Conservation (phyloP, 2,329 filamentous ascomycete species). For the Myriosclerotinia curreyana region DNA sequence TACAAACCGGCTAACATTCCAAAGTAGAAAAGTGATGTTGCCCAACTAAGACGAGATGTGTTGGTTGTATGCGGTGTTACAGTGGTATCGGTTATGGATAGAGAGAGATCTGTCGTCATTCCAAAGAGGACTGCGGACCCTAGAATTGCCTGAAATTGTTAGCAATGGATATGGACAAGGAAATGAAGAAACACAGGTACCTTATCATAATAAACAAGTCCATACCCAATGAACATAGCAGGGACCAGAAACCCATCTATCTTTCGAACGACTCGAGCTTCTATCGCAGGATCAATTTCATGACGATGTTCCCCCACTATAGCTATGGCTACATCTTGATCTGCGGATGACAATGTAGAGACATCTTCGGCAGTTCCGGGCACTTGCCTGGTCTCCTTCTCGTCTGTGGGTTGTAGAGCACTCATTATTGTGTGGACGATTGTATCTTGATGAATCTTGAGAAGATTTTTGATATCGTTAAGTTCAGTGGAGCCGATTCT, state of each 20-base stretch:
- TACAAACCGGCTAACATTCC: conserved; percentile 73
- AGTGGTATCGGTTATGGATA: conserved; percentile 52
- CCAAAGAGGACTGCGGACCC: conserved; percentile 71
- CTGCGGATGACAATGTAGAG: neutral
- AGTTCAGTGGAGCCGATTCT: neutral
- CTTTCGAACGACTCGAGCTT: conserved; percentile 59
- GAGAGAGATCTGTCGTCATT: conserved; percentile 66
- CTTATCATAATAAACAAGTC: conserved; percentile 69
- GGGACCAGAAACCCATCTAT: conserved; percentile 67
- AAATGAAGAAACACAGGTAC: conserved; percentile 38
- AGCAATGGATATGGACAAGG: neutral
- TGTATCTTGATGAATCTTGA: neutral
- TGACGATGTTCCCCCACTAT: conserved; percentile 36
- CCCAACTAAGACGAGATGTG: conserved; percentile 70
- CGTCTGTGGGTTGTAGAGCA: neutral
- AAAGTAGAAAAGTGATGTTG: conserved; percentile 77
- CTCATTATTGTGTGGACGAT: neutral
- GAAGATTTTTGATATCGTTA: neutral
- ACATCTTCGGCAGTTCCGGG: neutral
- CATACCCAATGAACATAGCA: conserved; percentile 63
- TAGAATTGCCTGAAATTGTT: conserved; percentile 57
- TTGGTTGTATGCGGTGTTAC: conserved; percentile 54
- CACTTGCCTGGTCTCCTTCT: neutral
- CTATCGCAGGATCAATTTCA: conserved; percentile 49
- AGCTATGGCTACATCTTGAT: conserved; percentile 33